Base-by-base conservation (phyloP, 2,329 filamentous ascomycete species). In the Fusarium keratoplasticum region DNA sequence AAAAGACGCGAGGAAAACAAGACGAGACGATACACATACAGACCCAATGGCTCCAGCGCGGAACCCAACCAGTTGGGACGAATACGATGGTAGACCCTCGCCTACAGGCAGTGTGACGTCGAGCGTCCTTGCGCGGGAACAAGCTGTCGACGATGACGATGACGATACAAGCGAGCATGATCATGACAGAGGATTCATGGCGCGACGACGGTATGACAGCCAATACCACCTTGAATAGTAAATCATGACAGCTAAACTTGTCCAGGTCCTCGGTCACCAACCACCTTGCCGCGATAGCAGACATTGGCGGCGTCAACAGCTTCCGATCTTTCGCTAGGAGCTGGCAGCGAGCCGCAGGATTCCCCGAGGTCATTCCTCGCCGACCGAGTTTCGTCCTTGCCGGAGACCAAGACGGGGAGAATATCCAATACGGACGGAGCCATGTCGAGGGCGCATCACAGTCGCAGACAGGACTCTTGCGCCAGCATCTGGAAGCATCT, bases 321-420 rank as follows among this genome's bases (percentile, higher is more conserved):
- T 93, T 98, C 78, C 93, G 96, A 79, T 97, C 95, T 79, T 98
- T 98, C 81, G 94, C 95, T 52, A 90, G 93, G 70, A 97, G 94
- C 77, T 98, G 95, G 93, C 94, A 96, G 83, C 92, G 96, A 81
- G 96, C 96, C 40, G 95, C 95, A 29, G 92, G 89, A 66, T 98
- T 98, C 82, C 89, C 91, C 73, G 95, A 98, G 82, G 94, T 98
- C 76, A 92, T 96, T 36, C 94, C 95, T 6, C 92, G 94, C 64
- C 90, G 92, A 18, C 91, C 92, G 16, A 92, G 94, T 36, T 95
- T 97, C 80, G 87, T 94, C 62, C 89, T 91, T 71, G 87, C 88
- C 3, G 86, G 89, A 47, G 89, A 91, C 50, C 87, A 74, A 47
- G 72, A 75, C 27, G 73, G 75, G 50, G 80, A 82, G 16, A 75